A percentile compares a stretch with the other conserved stretches of the same genome.
Evolutionary conservation across 192 early-diverging fungal species (phyloP).

Genomic region (Lunasporangiospora selenospora): DNA sequence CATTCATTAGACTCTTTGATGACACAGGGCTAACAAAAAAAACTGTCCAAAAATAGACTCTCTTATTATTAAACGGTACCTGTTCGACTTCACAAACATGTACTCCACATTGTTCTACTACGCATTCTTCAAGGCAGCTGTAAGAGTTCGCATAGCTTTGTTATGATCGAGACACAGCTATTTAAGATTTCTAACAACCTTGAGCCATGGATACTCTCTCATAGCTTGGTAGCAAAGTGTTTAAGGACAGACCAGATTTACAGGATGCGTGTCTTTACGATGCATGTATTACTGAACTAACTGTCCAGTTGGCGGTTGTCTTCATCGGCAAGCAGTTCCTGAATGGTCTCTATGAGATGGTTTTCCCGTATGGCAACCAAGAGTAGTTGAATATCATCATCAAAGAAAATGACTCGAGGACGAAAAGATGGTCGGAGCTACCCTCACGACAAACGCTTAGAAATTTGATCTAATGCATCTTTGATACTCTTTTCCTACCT

Average conservation of each 20-base stretch:
- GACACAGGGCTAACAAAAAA: not conserved
- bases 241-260: conserved; percentile 9
- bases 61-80: conserved; percentile 59
- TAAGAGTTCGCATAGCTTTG: too few relatives aligned
- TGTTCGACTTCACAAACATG: conserved; percentile 68
- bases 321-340: conserved; percentile 64
- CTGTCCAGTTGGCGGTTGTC: conserved; percentile 63
- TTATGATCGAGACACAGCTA: too few relatives aligned
- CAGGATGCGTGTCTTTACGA: conserved; percentile 33
- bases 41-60: conserved; percentile 28
- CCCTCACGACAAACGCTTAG: too few relatives aligned
- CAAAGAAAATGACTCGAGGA: too few relatives aligned
- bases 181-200: not conserved
- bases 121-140: conserved; percentile 54
- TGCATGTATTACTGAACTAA: conserved; percentile 61
- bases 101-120: conserved; percentile 65
- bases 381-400: too few relatives aligned
- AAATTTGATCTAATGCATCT: too few relatives aligned
- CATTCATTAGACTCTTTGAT: not conserved
- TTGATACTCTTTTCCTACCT: not conserved
- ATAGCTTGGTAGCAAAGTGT: conserved; percentile 13
- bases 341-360: conserved; percentile 52
- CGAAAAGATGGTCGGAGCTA: too few relatives aligned
- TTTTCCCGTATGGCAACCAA: conserved; percentile 59
- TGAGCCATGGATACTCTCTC: not conserved